phyloP scores from a whole-genome alignment of 2,329 filamentous ascomycete species.

The Shiraia sp. region DNA sequence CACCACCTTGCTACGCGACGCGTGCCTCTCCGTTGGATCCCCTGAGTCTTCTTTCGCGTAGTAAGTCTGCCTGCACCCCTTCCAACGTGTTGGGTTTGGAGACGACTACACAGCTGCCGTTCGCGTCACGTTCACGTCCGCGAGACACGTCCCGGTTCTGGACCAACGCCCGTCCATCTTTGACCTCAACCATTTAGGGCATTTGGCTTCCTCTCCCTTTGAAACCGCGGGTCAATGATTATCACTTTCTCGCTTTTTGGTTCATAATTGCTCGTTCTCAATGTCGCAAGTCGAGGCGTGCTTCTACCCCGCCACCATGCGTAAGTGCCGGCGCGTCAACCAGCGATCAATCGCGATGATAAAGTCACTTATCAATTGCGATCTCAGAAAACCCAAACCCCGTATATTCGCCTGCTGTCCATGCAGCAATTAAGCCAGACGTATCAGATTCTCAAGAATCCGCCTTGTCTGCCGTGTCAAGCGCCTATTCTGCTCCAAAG shows the following conservation, averaged over 20 bases:
- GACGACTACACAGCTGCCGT: constrained; percentile 9
- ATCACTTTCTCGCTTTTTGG: constrained; percentile 6
- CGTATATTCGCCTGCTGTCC: constrained; percentile 12
- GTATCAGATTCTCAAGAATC: constrained; percentile 40
- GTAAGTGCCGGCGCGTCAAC: constrained; percentile 23
- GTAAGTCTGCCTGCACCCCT: constrained; percentile 7
- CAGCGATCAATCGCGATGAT: constrained; percentile 8
- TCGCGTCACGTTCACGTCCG: constrained; percentile 21
- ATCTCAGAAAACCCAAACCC: constrained; percentile 19
- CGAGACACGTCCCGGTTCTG: constrained; percentile 5
- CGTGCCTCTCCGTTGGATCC: constrained; percentile 10
- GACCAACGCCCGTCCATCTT: background rate
- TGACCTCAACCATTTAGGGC: background rate
- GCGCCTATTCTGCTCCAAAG: constrained; percentile 37
- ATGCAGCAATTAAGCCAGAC: constrained; percentile 14
- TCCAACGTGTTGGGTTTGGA: constrained; percentile 1
- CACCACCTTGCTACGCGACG: constrained; percentile 19
- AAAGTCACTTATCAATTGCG: constrained; percentile 23
- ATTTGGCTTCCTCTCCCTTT: background rate
- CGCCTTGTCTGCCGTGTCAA: constrained; percentile 36
- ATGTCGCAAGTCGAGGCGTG: constrained; percentile 14
- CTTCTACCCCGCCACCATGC: constrained; percentile 23
- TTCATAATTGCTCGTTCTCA: constrained; percentile 1
- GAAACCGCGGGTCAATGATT: background rate
- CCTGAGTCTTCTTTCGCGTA: constrained; percentile 9